A percentile compares a stretch with the other conserved stretches of the same genome.
Evolutionary conservation across 129 eudicot genomes (phyloP).

Genomic region (Kitagawia praeruptora): DNA sequence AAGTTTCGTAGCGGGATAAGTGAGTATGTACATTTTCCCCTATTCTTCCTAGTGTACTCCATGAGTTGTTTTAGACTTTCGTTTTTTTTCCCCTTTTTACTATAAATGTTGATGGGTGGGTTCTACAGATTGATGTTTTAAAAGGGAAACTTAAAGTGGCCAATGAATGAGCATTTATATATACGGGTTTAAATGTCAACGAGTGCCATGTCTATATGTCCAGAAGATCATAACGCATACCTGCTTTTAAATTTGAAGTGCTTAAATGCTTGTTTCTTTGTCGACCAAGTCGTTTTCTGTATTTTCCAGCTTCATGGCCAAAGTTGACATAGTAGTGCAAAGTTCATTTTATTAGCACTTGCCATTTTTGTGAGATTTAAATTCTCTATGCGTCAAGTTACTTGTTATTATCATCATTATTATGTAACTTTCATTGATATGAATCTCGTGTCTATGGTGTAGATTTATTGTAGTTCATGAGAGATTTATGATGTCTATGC

Average conservation of each 20-base stretch:
- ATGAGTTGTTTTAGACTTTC: too few relatives aligned
- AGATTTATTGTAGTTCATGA: not conserved
- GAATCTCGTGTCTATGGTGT: not conserved
- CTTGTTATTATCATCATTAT: conserved; percentile 1
- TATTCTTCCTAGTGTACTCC: too few relatives aligned
- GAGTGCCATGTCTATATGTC: not conserved
- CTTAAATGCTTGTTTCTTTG: not conserved
- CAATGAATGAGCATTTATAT: not conserved
- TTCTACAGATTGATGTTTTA: not conserved
- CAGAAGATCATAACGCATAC: not conserved
- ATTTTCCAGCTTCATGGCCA: not conserved
- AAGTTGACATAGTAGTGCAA: not conserved
- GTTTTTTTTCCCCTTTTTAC: too few relatives aligned
- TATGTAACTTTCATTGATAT: not conserved
- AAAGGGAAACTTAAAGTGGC: not conserved
- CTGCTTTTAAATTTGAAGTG: not conserved
- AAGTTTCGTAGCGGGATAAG: too few relatives aligned
- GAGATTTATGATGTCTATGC: not conserved
- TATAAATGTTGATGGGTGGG: not conserved
- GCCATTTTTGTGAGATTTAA: not conserved
- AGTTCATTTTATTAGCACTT: not conserved
- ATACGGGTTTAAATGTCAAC: not conserved
- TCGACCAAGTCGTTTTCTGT: not conserved
- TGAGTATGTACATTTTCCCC: too few relatives aligned
- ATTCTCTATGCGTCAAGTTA: not conserved